Conservation (phyloP, 2,329 filamentous ascomycete genomes). For the Arachnomyces sp. region DNA sequence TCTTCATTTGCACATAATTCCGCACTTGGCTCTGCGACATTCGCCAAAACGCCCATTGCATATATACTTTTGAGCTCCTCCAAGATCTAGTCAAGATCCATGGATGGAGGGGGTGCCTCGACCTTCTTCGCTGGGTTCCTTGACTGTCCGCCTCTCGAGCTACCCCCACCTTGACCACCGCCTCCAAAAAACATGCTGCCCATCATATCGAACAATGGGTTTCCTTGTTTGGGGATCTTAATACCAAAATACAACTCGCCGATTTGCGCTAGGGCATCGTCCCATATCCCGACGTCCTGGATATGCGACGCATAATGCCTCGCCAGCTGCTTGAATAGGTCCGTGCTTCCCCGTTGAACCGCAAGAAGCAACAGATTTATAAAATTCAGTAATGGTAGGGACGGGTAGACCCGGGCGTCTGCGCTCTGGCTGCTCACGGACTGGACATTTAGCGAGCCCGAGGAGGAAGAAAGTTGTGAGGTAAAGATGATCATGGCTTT, state of each 20-base stretch:
- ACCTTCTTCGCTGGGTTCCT: constrained; percentile 36
- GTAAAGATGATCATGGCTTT: constrained; percentile 71
- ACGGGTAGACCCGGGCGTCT: constrained; percentile 77
- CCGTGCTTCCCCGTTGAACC: constrained; percentile 67
- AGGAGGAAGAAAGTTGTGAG: constrained; percentile 47
- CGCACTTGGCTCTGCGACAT: too few species aligned
- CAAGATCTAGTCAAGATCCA: constrained; percentile 36
- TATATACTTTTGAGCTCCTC: neutral
- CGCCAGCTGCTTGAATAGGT: constrained; percentile 73
- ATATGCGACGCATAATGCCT: constrained; percentile 73
- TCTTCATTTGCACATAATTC: constrained; percentile 8
- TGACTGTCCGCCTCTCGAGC: constrained; percentile 36
- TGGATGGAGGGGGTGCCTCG: constrained; percentile 36
- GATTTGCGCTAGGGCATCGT: constrained; percentile 72
- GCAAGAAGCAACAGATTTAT: constrained; percentile 74
- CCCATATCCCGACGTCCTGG: constrained; percentile 69
- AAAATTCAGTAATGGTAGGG: constrained; percentile 91
- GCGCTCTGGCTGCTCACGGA: constrained; percentile 66
- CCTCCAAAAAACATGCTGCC: constrained; percentile 80
- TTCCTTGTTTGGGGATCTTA: constrained; percentile 76
- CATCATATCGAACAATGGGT: constrained; percentile 97
- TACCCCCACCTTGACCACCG: constrained; percentile 40
- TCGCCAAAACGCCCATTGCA: too few species aligned
- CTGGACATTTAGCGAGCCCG: constrained; percentile 60
- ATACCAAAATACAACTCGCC: constrained; percentile 97